phyloP scores from a whole-genome alignment of 1,284 basidiomycete genomes.

The Hymenochaete sp. region DNA sequence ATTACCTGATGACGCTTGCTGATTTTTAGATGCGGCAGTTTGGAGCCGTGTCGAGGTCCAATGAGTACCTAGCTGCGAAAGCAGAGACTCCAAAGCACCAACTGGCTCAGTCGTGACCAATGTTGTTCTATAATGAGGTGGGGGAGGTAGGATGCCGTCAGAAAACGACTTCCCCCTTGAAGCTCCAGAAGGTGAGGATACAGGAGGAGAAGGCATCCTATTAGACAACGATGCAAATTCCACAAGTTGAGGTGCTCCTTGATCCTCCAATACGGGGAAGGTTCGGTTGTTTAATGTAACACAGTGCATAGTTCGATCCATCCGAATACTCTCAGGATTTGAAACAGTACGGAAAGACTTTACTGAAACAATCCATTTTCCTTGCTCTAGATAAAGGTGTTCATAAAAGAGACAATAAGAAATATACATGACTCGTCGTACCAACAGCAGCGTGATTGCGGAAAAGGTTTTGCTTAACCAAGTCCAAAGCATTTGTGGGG shows the following conservation, averaged over 20 bases:
- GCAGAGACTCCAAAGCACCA: conserved; percentile 59
- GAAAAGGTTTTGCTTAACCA: conserved; percentile 58
- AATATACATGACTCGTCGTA: conserved; percentile 10
- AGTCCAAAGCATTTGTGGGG: conserved; percentile 55
- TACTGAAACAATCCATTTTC: conserved; percentile 59
- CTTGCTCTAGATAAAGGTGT: conserved; percentile 25
- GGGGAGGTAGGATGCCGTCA: conserved; percentile 29
- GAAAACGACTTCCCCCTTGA: not conserved
- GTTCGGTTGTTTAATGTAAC: conserved; percentile 70
- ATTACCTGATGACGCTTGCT: conserved; percentile 42
- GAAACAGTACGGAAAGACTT: conserved; percentile 66
- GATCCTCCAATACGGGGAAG: conserved; percentile 69
- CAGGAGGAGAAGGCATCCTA: too few relatives aligned
- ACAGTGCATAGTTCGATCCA: conserved; percentile 61
- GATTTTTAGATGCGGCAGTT: conserved; percentile 32
- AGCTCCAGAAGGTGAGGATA: not conserved
- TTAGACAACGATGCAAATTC: too few relatives aligned
- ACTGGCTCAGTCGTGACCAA: conserved; percentile 66
- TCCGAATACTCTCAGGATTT: conserved; percentile 39
- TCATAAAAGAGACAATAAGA: not conserved
- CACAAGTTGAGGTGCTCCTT: conserved; percentile 53
- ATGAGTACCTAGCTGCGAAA: conserved; percentile 59
- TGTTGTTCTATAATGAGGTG: conserved; percentile 62
- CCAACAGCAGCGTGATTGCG: conserved; percentile 57
- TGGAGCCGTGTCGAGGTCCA: conserved; percentile 64